Percentiles rank a stretch among this genome's conserved stretches.
phyloP scores from a whole-genome alignment of 1,284 basidiomycete species.

The Caloboletus inedulis region DNA sequence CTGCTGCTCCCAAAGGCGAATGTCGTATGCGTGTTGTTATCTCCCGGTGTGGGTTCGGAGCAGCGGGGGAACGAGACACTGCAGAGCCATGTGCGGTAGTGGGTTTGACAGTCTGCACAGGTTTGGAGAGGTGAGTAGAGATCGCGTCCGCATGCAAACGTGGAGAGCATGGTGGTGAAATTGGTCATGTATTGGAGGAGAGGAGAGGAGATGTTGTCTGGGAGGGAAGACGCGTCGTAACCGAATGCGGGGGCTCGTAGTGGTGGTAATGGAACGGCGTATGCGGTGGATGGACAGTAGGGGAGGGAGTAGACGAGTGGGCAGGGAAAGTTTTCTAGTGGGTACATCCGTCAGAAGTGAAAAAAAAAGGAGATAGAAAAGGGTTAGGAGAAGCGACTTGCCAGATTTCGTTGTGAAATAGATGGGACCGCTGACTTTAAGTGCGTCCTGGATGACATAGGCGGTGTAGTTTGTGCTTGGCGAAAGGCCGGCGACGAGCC shows the following conservation, averaged over 20 bases:
- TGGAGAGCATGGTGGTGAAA: constrained; percentile 69
- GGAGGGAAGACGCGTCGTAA: constrained; percentile 55
- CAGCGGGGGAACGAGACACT: constrained; percentile 71
- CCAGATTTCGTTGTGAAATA: constrained; percentile 70
- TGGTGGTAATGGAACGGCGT: constrained; percentile 63
- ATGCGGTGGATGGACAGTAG: constrained; percentile 70
- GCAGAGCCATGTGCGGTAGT: constrained; percentile 81
- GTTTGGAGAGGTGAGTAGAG: constrained; percentile 74
- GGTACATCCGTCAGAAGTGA: background rate
- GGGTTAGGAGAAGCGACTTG: constrained; percentile 29
- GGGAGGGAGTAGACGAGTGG: constrained; percentile 68
- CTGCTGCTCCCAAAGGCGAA: constrained; percentile 25
- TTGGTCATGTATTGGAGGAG: constrained; percentile 63
- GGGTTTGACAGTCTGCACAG: constrained; percentile 72
- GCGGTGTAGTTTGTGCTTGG: constrained; percentile 71
- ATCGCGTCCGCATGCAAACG: constrained; percentile 78
- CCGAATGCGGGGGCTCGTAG: constrained; percentile 40
- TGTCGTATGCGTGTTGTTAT: constrained; percentile 12
- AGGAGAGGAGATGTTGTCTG: constrained; percentile 44
- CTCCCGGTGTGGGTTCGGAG: constrained; percentile 40
- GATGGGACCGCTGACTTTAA: constrained; percentile 58
- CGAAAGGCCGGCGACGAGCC: constrained; percentile 55
- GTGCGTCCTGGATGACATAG: constrained; percentile 52
- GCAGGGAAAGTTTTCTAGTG: constrained; percentile 61
- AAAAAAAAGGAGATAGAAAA: background rate